Percentiles rank a stretch among this genome's conserved stretches.
These are phyloP conservation scores for Phytophthora megakarya DNA, from an alignment of 352 stramenopile species.

Conservation along the genomic window DNA sequence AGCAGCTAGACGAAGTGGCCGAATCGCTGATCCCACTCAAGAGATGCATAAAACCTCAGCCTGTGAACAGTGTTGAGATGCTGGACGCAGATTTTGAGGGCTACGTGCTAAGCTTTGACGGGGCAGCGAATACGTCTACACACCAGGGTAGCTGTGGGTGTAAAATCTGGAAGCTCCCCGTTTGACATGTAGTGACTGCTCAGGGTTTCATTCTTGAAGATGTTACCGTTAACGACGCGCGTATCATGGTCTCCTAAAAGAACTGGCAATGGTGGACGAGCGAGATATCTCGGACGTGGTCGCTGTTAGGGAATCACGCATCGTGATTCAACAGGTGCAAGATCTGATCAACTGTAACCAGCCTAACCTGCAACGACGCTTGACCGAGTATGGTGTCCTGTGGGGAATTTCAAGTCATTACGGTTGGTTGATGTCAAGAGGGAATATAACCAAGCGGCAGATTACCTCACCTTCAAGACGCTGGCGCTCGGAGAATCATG, in stretches of 20 bases:
- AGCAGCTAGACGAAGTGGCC: background rate
- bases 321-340: slow-evolving; percentile 1
- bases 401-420: background rate
- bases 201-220: background rate
- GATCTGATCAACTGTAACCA: slow-evolving; percentile 1
- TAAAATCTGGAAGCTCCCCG: background rate
- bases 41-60: background rate
- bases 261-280: background rate
- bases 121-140: background rate
- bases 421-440: background rate
- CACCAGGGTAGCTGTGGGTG: background rate
- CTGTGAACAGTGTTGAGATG: background rate
- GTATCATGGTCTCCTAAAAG: background rate
- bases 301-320: background rate
- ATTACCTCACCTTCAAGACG: background rate
- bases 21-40: background rate
- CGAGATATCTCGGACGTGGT: background rate
- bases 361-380: background rate
- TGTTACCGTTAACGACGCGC: slow-evolving; percentile 5
- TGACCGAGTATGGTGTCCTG: background rate
- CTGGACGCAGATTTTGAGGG: background rate
- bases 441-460: background rate
- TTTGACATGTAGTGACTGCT: background rate
- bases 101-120: background rate
- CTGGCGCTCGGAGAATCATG: background rate